Percentiles rank a stretch among this genome's conserved stretches.
Evolutionary conservation across 2,329 filamentous ascomycete genomes (phyloP).

Genomic region (Penicillium sp.): DNA sequence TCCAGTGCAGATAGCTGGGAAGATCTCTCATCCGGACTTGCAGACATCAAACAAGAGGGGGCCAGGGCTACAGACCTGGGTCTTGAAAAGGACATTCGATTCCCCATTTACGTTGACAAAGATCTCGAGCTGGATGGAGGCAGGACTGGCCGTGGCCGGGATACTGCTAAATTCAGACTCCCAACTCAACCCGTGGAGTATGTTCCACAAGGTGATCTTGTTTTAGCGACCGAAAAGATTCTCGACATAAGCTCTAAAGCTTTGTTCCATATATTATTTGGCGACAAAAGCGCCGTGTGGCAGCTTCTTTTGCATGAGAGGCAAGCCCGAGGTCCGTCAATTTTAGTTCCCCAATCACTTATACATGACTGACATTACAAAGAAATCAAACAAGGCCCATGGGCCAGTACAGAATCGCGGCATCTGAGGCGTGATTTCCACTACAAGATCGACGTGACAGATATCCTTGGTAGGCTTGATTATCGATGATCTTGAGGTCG

Average conservation of each 20-base stretch:
- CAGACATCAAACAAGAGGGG: conserved; percentile 56
- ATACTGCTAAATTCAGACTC: conserved; percentile 72
- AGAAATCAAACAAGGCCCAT: conserved; percentile 82
- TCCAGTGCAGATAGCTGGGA: conserved; percentile 90
- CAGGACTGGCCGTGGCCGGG: conserved; percentile 39
- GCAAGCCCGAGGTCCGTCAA: conserved; percentile 58
- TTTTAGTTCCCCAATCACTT: not conserved
- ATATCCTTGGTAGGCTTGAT: conserved; percentile 58
- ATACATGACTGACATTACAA: conserved; percentile 16
- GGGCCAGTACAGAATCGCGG: conserved; percentile 68
- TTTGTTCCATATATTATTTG: conserved; percentile 93
- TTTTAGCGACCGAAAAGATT: conserved; percentile 71
- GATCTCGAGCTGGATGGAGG: conserved; percentile 52
- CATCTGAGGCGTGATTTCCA: conserved; percentile 74
- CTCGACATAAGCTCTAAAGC: conserved; percentile 93
- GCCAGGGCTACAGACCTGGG: conserved; percentile 38
- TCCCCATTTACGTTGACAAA: conserved; percentile 62
- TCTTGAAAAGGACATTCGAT: conserved; percentile 52
- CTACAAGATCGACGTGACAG: conserved; percentile 69
- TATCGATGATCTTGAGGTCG: not conserved
- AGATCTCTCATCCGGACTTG: conserved; percentile 60
- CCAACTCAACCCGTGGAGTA: conserved; percentile 79
- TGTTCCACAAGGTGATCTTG: conserved; percentile 76
- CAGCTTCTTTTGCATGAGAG: conserved; percentile 85
- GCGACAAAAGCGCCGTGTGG: conserved; percentile 93